phyloP scores from a whole-genome alignment of 2,329 filamentous ascomycete genomes.

The Zelopaecilomyces penicillatus region DNA sequence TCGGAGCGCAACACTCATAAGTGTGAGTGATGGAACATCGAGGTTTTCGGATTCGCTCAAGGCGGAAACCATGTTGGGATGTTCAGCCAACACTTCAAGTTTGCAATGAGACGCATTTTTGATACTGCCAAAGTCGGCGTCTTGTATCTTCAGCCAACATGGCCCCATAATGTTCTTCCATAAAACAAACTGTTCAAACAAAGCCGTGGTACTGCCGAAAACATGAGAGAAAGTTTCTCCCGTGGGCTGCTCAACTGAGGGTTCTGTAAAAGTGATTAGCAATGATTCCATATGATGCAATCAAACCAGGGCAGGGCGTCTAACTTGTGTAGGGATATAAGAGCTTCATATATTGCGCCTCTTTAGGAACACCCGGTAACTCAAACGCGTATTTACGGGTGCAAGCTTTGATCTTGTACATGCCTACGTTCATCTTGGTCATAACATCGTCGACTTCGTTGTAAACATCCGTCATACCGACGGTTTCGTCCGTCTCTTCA shows the following conservation, averaged over 20 bases:
- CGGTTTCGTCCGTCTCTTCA: constrained; percentile 63
- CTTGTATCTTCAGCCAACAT: constrained; percentile 89
- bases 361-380: constrained; percentile 74
- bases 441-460: constrained; percentile 82
- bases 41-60: constrained; percentile 71
- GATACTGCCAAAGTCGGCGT: constrained; percentile 72
- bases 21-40: constrained; percentile 76
- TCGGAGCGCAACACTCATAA: constrained; percentile 91
- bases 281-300: not conserved
- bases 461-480: constrained; percentile 85
- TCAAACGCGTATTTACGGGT: constrained; percentile 95
- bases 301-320: constrained; percentile 14
- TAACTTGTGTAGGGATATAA: constrained; percentile 83
- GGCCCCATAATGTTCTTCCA: constrained; percentile 99
- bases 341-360: constrained; percentile 89
- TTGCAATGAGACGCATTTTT: constrained; percentile 97
- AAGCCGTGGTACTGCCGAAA: constrained; percentile 84
- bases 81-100: constrained; percentile 74
- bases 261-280: constrained; percentile 37
- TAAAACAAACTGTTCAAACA: constrained; percentile 97
- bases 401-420: constrained; percentile 90
- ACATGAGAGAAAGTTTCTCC: constrained; percentile 91
- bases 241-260: constrained; percentile 57
- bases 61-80: constrained; percentile 66
- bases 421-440: constrained; percentile 73